These are phyloP conservation scores for Thamnidium elegans DNA, from an alignment of 192 early-diverging fungal species.

Conservation along the genomic window DNA sequence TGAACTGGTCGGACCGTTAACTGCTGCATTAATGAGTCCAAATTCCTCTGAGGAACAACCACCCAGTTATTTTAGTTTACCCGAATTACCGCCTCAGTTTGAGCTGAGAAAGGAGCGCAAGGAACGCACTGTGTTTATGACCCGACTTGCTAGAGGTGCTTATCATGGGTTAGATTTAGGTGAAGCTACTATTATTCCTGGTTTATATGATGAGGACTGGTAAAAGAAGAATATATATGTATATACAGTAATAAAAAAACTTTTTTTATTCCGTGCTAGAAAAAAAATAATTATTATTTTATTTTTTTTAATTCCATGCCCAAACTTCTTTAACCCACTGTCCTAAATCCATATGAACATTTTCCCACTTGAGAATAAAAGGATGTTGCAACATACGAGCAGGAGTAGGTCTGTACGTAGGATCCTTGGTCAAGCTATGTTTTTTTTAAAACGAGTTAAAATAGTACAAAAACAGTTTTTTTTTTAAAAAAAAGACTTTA, in stretches of 20 bases:
- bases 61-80: conserved; percentile 18
- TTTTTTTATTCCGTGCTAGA: conserved; percentile 3
- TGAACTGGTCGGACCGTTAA: conserved; percentile 1
- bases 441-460: not conserved
- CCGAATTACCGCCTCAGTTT: conserved; percentile 15
- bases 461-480: no score
- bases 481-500: conserved; percentile 39
- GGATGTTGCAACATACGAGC: conserved; percentile 65
- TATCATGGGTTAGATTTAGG: not conserved
- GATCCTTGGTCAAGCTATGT: conserved; percentile 72
- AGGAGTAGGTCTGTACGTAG: conserved; percentile 63
- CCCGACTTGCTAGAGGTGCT: not conserved
- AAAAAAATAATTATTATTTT: no score
- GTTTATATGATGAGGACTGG: conserved; percentile 23
- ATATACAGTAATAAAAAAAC: not conserved
- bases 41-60: conserved; percentile 5
- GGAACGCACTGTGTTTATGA: conserved; percentile 1
- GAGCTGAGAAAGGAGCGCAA: conserved; percentile 18
- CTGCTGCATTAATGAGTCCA: conserved; percentile 16
- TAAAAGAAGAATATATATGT: not conserved
- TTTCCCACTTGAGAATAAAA: conserved; percentile 61
- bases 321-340: conserved; percentile 38
- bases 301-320: conserved; percentile 25
- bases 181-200: conserved; percentile 17
- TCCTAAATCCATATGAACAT: conserved; percentile 60